Evolutionary conservation across 1,139 yeast genomes (phyloP), one percentile per base, ranked within the genome.

Genomic region (Debaryomycetaceae sp.): DNA sequence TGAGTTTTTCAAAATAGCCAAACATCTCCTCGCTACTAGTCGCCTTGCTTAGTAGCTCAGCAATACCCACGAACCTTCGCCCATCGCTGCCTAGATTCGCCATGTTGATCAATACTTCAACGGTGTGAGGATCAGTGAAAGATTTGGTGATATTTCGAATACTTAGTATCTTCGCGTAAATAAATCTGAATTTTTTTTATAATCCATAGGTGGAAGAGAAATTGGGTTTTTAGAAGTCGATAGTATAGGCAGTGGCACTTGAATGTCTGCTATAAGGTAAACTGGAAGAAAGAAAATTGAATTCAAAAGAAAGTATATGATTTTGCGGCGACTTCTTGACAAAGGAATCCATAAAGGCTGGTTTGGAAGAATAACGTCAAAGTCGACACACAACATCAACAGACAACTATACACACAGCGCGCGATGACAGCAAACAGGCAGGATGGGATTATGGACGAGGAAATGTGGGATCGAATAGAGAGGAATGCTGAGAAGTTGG

Each of bases 401-500:
- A 27, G 31, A 27, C 31, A 27, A 27, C 8, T 27, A 27, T 11
- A 27, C 31, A 27, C 11, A 27, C 31, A 27, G 11, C 31, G 31
- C 4, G 31, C 31, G 31, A 27, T 27, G 31, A 11, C 8, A 27
- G 4, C 11, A 27, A 37, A 24, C 20, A 14, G n/a, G 27, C 6
- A 27, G n/a, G 20, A n/a, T 13, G 34, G 31, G 2, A 11, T 27
- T 7, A 27, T 7, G 2, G 31, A 27, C 11, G 31, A n/a, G 37
- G n/a, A 34, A 8, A 4, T 3, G 34, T 13, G 37, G 13, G 42
- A 40, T 14, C 20, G 39, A 40, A 22, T 36, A 22, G 39, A 40
- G 27, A 34, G 39, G 31, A 31, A 35, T 17, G 35, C 39, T 6
- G 17, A 27, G 5, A 36, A 40, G 17, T 36, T 40, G 22, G 42